phyloP scores from a whole-genome alignment of 1,284 basidiomycete genomes.

The Tilletia setariae region DNA sequence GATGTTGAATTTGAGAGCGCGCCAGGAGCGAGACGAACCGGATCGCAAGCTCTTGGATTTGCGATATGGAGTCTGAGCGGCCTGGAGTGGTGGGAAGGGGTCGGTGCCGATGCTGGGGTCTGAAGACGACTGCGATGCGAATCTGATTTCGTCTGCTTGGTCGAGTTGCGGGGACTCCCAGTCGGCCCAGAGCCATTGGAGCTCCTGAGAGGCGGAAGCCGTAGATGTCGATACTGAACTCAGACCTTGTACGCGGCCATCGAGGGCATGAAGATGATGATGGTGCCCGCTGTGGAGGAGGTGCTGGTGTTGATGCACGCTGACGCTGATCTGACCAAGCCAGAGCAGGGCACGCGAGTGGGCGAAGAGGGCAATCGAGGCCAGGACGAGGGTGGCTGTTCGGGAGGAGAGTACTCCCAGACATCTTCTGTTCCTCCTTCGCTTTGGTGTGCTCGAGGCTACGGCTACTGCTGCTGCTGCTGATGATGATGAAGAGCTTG shows the following conservation, averaged over 20 bases:
- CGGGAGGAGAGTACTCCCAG: constrained; percentile 25
- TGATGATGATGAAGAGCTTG: not conserved
- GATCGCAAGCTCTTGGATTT: constrained; percentile 22
- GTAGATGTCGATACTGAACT: not conserved
- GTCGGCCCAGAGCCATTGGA: not conserved
- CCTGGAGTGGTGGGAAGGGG: not conserved
- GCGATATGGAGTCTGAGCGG: constrained; percentile 18
- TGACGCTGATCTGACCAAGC: constrained; percentile 28
- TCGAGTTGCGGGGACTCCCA: constrained; percentile 18
- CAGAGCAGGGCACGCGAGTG: constrained; percentile 35
- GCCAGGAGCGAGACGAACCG: constrained; percentile 33
- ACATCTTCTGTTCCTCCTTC: not conserved
- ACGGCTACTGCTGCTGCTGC: not conserved
- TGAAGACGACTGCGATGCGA: not conserved
- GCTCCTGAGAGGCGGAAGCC: constrained; percentile 5
- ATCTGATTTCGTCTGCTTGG: constrained; percentile 24
- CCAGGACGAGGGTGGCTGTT: constrained; percentile 35
- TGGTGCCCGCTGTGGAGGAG: constrained; percentile 23
- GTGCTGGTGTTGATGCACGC: constrained; percentile 26
- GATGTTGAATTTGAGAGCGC: constrained; percentile 26
- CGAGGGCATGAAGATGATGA: constrained; percentile 8
- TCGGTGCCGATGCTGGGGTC: not conserved
- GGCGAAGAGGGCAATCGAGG: constrained; percentile 33
- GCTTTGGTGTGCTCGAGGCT: not conserved
- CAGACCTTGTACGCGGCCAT: not conserved